Conservation (phyloP, 1,139 yeast genomes). For the Torulaspora globosa region DNA sequence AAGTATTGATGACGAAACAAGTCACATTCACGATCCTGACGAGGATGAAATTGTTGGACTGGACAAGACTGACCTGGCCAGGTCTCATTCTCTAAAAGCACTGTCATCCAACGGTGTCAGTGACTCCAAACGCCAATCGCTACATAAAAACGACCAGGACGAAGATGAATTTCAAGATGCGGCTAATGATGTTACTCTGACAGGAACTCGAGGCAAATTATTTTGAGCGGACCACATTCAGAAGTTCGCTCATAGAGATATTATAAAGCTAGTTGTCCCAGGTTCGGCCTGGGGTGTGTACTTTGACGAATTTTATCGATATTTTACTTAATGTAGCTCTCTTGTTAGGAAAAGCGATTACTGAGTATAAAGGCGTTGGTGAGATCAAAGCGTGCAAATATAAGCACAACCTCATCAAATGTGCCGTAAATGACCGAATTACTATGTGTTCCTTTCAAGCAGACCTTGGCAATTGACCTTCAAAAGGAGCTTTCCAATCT, state of each 20-base stretch:
- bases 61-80: slow-evolving; percentile 32
- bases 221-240: slow-evolving; percentile 1
- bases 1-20: slow-evolving; percentile 23
- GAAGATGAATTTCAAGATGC: slow-evolving; percentile 35
- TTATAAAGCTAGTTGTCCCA: not conserved
- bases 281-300: not conserved
- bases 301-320: not conserved
- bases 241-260: not conserved
- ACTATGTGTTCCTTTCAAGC: slow-evolving; percentile 22
- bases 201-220: slow-evolving; percentile 27
- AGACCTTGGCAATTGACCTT: slow-evolving; percentile 47
- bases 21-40: slow-evolving; percentile 34
- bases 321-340: not conserved
- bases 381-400: too few species aligned
- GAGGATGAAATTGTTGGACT: slow-evolving; percentile 36
- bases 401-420: not conserved
- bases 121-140: slow-evolving; percentile 16
- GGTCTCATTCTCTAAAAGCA: slow-evolving; percentile 27
- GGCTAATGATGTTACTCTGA: slow-evolving; percentile 24
- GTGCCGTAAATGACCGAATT: slow-evolving; percentile 16
- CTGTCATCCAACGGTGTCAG: slow-evolving; percentile 14
- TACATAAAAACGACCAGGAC: slow-evolving; percentile 7
- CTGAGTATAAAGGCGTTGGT: not conserved
- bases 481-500: slow-evolving; percentile 45
- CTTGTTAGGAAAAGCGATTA: not conserved